Evolutionary conservation across 1,284 basidiomycete genomes (phyloP), one percentile per base, ranked within the genome.

Genomic region (Austroboletus rostrupii): DNA sequence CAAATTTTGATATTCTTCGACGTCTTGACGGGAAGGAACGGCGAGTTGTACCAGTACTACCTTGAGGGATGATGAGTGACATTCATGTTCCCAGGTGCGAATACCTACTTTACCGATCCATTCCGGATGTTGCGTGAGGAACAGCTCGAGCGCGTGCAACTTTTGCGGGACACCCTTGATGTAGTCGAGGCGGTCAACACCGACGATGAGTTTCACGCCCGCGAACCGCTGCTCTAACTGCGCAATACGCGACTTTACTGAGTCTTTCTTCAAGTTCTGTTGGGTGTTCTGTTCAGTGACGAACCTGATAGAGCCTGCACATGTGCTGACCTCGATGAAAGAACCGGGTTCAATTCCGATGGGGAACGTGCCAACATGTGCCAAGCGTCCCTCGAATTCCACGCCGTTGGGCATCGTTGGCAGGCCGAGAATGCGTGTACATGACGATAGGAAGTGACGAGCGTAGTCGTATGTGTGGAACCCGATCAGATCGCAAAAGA

Each of bases 401-500:
- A 97, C 90, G 47, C 96, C 94, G 67, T 99, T 99, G 6, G 96
- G 96, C 87, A 97, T 95, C 1, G 96, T 97, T 5, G 93, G 87
- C n/a, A 98, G 76, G 28, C 89, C 90, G 20, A 99, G 84, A 57
- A 99, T 96, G 43, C 97, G 90, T 2, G 96, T 97, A 71, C 96
- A 98, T 32, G 94, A 96, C 2, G 95, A 97, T 37, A 99, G 78
- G 80, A 99, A 99, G 71, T 99, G 96, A 23, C 97, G 92, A 1
- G 96, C 96, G 65, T 99, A 99, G 72, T 99, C 97, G 70, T 97
- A 99, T 2, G 97, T 99, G 75, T 99, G 96, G 81, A 99, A 99
- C 44, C 94, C 94, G 60, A 97, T 92, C 55, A 99, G 79, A 67
- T 99, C 97, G 65, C 92, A 97, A 68, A 96, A 93, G 14, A 99